A percentile compares a stretch with the other conserved stretches of the same genome.
Conservation (phyloP, 192 early-diverging fungal genomes). For the Coemansia sp. region DNA sequence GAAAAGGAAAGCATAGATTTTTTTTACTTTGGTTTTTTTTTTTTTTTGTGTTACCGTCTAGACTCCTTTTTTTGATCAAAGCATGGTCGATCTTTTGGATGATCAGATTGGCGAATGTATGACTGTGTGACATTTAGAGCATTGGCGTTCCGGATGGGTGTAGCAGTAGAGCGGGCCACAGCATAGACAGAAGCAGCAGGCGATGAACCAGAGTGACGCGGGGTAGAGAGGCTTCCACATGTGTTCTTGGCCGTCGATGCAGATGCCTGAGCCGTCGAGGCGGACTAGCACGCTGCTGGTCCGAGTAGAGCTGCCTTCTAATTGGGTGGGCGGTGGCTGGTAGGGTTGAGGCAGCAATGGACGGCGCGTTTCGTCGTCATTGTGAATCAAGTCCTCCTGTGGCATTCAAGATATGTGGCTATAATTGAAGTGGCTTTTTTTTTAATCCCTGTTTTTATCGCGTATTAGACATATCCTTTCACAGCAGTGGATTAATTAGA, state of each 20-base stretch:
- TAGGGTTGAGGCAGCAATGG: slow-evolving; percentile 13
- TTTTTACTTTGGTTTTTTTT: neutral
- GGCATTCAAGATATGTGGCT: no score
- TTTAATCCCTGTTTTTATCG: neutral
- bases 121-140: slow-evolving; percentile 27
- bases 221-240: slow-evolving; percentile 30
- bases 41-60: neutral
- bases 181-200: slow-evolving; percentile 28
- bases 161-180: slow-evolving; percentile 38
- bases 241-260: slow-evolving; percentile 23
- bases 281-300: slow-evolving; percentile 31
- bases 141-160: slow-evolving; percentile 27
- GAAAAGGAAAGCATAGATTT: neutral
- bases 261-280: slow-evolving; percentile 39
- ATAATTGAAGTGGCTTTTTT: no score
- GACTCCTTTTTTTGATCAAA: neutral
- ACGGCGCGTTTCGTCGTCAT: neutral
- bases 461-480: neutral
- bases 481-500: no score
- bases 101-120: slow-evolving; percentile 21
- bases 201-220: slow-evolving; percentile 16
- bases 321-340: slow-evolving; percentile 8
- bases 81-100: neutral
- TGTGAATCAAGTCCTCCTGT: neutral
- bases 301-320: neutral